phyloP scores from a whole-genome alignment of 148 eudicot species.

The Cornus controversa region DNA sequence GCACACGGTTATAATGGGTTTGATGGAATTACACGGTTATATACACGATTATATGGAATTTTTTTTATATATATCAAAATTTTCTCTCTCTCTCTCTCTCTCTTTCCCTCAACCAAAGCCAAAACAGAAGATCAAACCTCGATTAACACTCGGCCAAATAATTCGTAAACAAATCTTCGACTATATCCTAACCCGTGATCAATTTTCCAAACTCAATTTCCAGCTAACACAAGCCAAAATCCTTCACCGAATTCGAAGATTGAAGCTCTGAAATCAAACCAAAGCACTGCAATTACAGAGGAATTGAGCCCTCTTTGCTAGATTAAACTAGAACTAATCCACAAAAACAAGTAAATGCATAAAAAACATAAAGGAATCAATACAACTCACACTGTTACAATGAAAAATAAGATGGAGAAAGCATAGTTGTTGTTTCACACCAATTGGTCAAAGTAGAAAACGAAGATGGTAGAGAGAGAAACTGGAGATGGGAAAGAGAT shows the following conservation, averaged over 20 bases:
- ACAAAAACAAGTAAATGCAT: not conserved
- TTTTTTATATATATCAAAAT: too few relatives aligned
- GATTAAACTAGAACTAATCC: too few relatives aligned
- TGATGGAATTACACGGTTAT: too few relatives aligned
- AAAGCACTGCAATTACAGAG: not conserved
- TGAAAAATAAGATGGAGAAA: too few relatives aligned
- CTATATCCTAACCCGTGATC: not conserved
- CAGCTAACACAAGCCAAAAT: too few relatives aligned
- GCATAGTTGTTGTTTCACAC: not conserved
- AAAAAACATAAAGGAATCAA: too few relatives aligned
- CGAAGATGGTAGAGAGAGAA: not conserved
- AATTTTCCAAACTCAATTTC: too few relatives aligned
- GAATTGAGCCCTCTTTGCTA: not conserved
- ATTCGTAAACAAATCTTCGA: not conserved
- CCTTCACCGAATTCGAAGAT: not conserved
- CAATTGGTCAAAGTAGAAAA: not conserved
- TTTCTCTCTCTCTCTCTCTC: not conserved
- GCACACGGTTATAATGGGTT: too few relatives aligned
- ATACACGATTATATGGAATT: too few relatives aligned
- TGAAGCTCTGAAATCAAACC: not conserved
- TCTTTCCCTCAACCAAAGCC: too few relatives aligned
- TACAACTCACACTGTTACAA: too few relatives aligned
- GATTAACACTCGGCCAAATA: not conserved
- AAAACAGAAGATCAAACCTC: not conserved
- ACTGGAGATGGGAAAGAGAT: not conserved